Evolutionary conservation across 2,329 filamentous ascomycete species (phyloP), one percentile per base, ranked within the genome.

Genomic region (Alternaria conjuncta): DNA sequence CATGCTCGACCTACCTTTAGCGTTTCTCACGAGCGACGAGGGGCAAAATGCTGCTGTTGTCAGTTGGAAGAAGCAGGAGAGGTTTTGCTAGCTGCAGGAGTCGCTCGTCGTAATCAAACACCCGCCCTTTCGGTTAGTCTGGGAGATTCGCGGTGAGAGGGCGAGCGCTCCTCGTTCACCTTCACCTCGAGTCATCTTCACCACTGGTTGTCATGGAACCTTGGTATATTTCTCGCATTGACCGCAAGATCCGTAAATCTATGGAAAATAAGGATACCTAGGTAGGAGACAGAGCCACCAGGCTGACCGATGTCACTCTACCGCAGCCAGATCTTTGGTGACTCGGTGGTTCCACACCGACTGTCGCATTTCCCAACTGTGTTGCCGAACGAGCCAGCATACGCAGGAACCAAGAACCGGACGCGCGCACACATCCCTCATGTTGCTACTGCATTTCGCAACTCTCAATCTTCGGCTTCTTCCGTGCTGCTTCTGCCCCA

Each of bases 71-170:
- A 25, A 3, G 2, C 13, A 36, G 20, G 1, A 18, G 9, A n/a
- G 0, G 0, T 10, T 8, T 8, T 18, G 12, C 13, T 23, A 41
- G 5, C 28, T 18, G 2, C 0, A 12, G 5, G 11, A 5, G 3
- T 6, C 30, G 10, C 3, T 1, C 6, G 49, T 36, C 8, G 9
- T n/a, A 6, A 28, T 23, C 13, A 25, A n/a, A 6, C 8, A 5
- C 13, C 15, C n/a, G 21, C 13, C n/a, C 15, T 7, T 53, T 25
- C 49, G 20, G 15, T 21, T 11, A 23, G 20, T 23, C 15, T 18
- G 21, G 15, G 3, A 7, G 4, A 20, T n/a, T 53, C 20, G n/a
- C 30, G 9, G 28, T 25, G 28, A 51, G 28, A 12, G 26, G 3
- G 13, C 3, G 2, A 41, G 36, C 28, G 20, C 9, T 41, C 28